phyloP scores from a whole-genome alignment of 2,329 filamentous ascomycete genomes.

The Aspergillus awamori region DNA sequence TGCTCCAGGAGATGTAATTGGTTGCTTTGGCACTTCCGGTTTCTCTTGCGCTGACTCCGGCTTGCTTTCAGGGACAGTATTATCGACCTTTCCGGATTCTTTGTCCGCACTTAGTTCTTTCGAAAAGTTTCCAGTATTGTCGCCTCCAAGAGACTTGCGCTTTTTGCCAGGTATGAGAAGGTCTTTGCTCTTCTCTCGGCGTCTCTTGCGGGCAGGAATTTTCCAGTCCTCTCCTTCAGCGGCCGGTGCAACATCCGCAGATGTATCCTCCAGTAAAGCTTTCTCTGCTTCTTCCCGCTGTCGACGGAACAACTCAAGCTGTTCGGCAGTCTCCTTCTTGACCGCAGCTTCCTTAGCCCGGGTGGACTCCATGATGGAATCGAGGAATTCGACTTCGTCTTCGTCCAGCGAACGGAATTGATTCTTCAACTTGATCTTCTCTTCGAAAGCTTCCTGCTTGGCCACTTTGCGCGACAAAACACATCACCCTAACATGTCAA shows the following conservation, averaged over 20 bases:
- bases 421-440: constrained; percentile 53
- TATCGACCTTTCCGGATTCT: not conserved
- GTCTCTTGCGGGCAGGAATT: constrained; percentile 54
- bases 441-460: constrained; percentile 57
- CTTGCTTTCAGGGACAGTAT: not conserved
- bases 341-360: constrained; percentile 60
- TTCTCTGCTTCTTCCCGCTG: constrained; percentile 63
- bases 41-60: not conserved
- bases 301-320: constrained; percentile 61
- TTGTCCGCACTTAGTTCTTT: constrained; percentile 17
- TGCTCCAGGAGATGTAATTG: not conserved
- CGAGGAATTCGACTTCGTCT: constrained; percentile 55
- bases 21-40: not conserved
- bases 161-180: constrained; percentile 45
- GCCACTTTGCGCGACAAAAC: constrained; percentile 37
- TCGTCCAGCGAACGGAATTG: constrained; percentile 56
- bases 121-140: constrained; percentile 11
- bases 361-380: constrained; percentile 60
- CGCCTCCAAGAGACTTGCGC: constrained; percentile 42
- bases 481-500: constrained; percentile 48
- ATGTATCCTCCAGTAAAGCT: constrained; percentile 45
- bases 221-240: constrained; percentile 53
- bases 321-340: constrained; percentile 61
- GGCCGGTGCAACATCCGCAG: constrained; percentile 33
- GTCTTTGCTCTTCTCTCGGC: constrained; percentile 52